Percentiles rank a stretch among this genome's conserved stretches.
Conservation (phyloP, 2,329 filamentous ascomycete genomes). For the Purpureocillium lavendulum region DNA sequence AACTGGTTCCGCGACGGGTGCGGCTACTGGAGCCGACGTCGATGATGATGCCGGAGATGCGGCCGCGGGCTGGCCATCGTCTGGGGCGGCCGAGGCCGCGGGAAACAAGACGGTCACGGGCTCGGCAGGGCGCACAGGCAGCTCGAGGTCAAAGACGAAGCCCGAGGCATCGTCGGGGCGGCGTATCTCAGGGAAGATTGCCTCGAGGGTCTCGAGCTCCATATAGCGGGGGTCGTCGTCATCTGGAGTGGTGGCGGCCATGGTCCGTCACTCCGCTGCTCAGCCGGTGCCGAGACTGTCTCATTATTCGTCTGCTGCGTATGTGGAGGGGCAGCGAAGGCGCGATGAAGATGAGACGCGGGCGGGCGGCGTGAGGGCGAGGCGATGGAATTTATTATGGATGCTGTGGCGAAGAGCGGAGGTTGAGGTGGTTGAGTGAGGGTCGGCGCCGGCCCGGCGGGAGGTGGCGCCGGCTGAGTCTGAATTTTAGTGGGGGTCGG, state of each 20-base stretch:
- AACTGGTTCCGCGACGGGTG: slow-evolving; percentile 7
- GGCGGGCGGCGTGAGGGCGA: no score
- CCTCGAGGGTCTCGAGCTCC: slow-evolving; percentile 52
- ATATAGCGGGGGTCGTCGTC: slow-evolving; percentile 48
- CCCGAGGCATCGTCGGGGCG: slow-evolving; percentile 24
- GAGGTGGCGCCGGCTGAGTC: no score
- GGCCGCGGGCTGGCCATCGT: background rate
- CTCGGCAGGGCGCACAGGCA: slow-evolving; percentile 46
- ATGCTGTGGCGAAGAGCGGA: no score
- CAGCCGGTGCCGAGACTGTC: background rate
- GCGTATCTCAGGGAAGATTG: slow-evolving; percentile 60
- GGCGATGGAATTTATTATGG: no score
- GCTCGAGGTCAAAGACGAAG: slow-evolving; percentile 46
- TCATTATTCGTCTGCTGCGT: slow-evolving; percentile 1
- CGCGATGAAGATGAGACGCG: no score
- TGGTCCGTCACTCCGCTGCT: slow-evolving; percentile 10
- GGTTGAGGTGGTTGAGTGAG: no score
- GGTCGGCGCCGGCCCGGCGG: no score
- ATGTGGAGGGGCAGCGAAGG: background rate
- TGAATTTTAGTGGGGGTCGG: no score
- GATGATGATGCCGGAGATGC: background rate
- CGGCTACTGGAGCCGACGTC: slow-evolving; percentile 4
- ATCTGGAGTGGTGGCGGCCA: slow-evolving; percentile 36
- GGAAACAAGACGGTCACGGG: slow-evolving; percentile 52
- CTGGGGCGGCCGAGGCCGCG: slow-evolving; percentile 23